A percentile compares a stretch with the other conserved stretches of the same genome.
Evolutionary conservation across 495 filamentous ascomycete species (phyloP).

Genomic region (Daldinia decipiens): DNA sequence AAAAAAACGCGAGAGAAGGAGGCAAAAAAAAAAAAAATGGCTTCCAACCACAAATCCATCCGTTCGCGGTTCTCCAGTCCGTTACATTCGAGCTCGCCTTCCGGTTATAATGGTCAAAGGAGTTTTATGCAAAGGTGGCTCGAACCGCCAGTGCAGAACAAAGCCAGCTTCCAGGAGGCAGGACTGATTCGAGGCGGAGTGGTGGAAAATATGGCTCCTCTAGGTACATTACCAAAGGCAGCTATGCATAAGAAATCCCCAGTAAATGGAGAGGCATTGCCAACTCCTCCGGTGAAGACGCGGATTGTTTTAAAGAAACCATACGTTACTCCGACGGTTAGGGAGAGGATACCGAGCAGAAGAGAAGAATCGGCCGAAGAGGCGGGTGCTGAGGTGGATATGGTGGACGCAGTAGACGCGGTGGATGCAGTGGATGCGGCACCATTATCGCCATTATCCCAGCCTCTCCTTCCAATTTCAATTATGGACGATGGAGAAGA

Average conservation of each 20-base stretch:
- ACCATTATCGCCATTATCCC: constrained; percentile 38
- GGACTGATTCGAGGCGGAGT: constrained; percentile 70
- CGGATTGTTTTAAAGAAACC: constrained; percentile 56
- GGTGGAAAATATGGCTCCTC: constrained; percentile 73
- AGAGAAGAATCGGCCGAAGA: constrained; percentile 12
- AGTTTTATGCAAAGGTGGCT: constrained; percentile 69
- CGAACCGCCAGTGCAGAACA: constrained; percentile 73
- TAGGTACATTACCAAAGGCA: constrained; percentile 71
- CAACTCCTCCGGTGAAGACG: constrained; percentile 44
- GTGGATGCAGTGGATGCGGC: constrained; percentile 14
- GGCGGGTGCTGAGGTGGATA: constrained; percentile 11
- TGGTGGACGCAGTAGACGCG: neutral
- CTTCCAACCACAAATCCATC: constrained; percentile 52
- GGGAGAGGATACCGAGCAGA: constrained; percentile 29
- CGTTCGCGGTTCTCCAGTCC: constrained; percentile 68
- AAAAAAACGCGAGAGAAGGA: neutral
- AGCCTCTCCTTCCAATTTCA: constrained; percentile 23
- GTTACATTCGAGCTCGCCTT: constrained; percentile 49
- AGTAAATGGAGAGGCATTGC: constrained; percentile 28
- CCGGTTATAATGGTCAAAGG: constrained; percentile 49
- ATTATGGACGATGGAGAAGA: constrained; percentile 40
- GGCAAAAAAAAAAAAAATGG: constrained; percentile 15
- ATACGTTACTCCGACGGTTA: constrained; percentile 26
- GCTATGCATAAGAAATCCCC: constrained; percentile 55
- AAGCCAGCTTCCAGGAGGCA: constrained; percentile 77